Evolutionary conservation across 257 asterid species (phyloP), one percentile per base, ranked within the genome.

Genomic region (Gentiana macrophylla): DNA sequence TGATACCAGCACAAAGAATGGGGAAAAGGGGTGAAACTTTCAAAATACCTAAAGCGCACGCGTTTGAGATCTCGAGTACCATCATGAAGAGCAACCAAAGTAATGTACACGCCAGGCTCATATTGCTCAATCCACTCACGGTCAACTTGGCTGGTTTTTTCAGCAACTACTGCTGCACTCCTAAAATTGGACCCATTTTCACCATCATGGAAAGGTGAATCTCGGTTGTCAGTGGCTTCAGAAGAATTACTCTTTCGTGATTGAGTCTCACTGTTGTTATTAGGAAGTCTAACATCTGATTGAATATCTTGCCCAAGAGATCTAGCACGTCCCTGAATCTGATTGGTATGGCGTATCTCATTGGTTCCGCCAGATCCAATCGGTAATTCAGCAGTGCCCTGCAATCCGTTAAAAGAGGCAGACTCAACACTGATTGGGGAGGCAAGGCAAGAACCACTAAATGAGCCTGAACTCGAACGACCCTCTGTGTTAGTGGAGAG

Each of bases 21-120:
- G 5, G 12, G 32, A 15, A 48, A 12, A 12, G 4, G 7, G 7
- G 52, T 50, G 38, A 60, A 44, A 34, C 15, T 24, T 24, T 24
- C 32, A 8, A 50, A 44, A 37, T 79, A 91, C 96, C 98, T 91
- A 94, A 91, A 87, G 74, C 97, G 96, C 9, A 91, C 95, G 1
- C 98, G 95, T 74, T 87, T 91, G 64, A 87, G 96, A 74, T 87
- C 96, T 77, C 94, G 81, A 12, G 88, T 83, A 59, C 97, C 98
- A 74, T 91, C 94, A n/a, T 76, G 77, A 53, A 84, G 94, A 61
- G 95, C 86, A 55, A 78, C 87, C 2, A 91, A 94, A 3, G 98
- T 91, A 56, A 91, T 81, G 66, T 85, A 87, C 53, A 91, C 98
- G 47, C 98, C 98, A 5, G 86, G 85, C 66, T 87, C 98, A 37